Evolutionary conservation across 176 grass and related monocot genomes (phyloP), one percentile per base, ranked within the genome.

Genomic region (Eleusine indica): DNA sequence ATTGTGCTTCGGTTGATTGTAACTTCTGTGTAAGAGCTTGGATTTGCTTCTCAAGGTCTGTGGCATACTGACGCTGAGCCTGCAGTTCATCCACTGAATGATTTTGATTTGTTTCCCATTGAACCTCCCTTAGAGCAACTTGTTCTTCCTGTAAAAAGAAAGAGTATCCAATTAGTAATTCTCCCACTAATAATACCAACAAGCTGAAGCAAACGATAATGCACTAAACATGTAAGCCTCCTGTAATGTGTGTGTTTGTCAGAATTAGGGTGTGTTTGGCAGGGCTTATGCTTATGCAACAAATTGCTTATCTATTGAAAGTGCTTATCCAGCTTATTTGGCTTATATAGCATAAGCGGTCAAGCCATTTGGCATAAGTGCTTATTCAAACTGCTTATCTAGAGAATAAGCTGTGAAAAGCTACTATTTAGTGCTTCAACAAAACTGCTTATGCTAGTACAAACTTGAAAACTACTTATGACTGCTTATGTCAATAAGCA

Each of bases 11-110:
- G 0, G 52, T 60, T 73, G 57, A 61, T 88, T 85, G 56, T 51
- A 91, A 67, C 77, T 91, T 83, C n/a, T 88, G 72, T 35, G 78
- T 81, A 35, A 88, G 89, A 70, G 21, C 56, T 85, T 70, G 32
- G 10, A 88, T 81, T 85, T 91, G 77, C 85, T 80, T 91, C 48
- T 91, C 89, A 35, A 88, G 39, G 48, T 82, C 77, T 6, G n/a
- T 70, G 51, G 72, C 78, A 58, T 86, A 48, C 41, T 90, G 79
- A 74, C 63, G 68, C 49, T 90, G 84, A 83, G 74, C 68, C 68
- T 86, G 41, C 74, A 86, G 29, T 51, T 83, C 88, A 78, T 41
- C 67, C 43, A 62, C 9, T 42, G 84, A 86, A 72, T 73, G 67
- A 64, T 78, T 77, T 54, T 77, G 58, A 56, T 75, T 30, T 7